Evolutionary conservation across 2,329 filamentous ascomycete species (phyloP).

Genomic region (Arachnopeziza araneosa): DNA sequence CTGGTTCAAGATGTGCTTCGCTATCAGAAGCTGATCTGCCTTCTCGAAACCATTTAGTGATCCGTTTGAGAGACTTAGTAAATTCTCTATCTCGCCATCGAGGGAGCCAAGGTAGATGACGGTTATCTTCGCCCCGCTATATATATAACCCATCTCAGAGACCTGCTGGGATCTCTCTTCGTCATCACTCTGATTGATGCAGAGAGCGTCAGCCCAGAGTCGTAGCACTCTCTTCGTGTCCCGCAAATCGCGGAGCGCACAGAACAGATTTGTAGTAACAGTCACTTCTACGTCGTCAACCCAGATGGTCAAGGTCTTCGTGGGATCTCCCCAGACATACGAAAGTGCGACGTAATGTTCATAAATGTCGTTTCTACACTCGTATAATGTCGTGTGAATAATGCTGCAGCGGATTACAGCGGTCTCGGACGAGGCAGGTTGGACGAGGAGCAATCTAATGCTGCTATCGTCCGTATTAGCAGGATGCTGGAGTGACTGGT

Average conservation of each 20-base stretch:
- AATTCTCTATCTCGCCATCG: background rate
- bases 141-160: background rate
- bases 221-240: background rate
- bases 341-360: background rate
- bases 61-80: constrained; percentile 23
- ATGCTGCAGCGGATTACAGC: background rate
- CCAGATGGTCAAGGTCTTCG: background rate
- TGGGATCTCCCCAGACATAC: background rate
- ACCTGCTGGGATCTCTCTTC: background rate
- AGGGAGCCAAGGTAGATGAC: background rate
- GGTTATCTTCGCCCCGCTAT: background rate
- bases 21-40: background rate
- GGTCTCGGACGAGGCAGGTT: background rate
- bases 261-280: background rate
- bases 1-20: constrained; percentile 32
- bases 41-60: constrained; percentile 1
- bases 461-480: background rate
- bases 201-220: background rate
- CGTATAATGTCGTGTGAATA: background rate
- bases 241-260: background rate
- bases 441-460: background rate
- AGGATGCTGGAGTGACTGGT: background rate
- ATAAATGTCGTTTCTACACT: background rate
- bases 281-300: background rate
- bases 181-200: background rate